Evolutionary conservation across 1,284 basidiomycete species (phyloP), one percentile per base, ranked within the genome.

Genomic region (Rhodofomes roseus): DNA sequence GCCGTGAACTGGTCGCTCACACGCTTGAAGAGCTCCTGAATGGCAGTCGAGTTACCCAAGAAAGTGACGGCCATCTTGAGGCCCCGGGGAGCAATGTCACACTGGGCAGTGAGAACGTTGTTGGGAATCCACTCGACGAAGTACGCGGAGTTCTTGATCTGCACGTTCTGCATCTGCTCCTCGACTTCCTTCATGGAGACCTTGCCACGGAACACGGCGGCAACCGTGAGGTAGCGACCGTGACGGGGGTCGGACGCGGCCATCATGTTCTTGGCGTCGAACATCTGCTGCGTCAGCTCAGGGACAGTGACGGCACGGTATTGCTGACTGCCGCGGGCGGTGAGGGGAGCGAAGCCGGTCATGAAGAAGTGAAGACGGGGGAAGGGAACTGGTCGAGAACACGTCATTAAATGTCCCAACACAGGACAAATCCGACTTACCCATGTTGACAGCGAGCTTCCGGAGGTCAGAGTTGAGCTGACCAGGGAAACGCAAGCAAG

Each of bases 81-180:
- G 56, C 93, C 93, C 64, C 91, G 87, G 60, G 96, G 95, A 70
- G 95, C 84, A 71, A 97, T 95, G 79, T 97, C 95, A 81, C 93
- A 96, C 78, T 96, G 94, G 63, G 96, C 95, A 58, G 94, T 95
- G 70, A 94, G 87, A 63, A 97, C 93, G 75, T 98, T 98, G 87
- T 96, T 96, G 68, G 95, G 95, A 69, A 97, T 98, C 96, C 96
- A 98, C 79, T 97, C 95, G 70, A 98, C 96, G 72, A 98, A 98
- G 85, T 96, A 96, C 18, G 92, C 89, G 34, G 92, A 92, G 83
- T 97, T 97, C 87, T 97, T 98, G 84, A 85, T 92, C 82, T 98
- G 95, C 50, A 98, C 93, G 68, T 90, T 92, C 78, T 96, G 92
- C 93, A 98, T 96, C 75, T 96, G 92, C 71, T 98, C 96, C 80